Percentiles rank a stretch among this genome's conserved stretches.
phyloP scores from a whole-genome alignment of 2,329 filamentous ascomycete genomes.

The Ascochyta clinopodiicola region DNA sequence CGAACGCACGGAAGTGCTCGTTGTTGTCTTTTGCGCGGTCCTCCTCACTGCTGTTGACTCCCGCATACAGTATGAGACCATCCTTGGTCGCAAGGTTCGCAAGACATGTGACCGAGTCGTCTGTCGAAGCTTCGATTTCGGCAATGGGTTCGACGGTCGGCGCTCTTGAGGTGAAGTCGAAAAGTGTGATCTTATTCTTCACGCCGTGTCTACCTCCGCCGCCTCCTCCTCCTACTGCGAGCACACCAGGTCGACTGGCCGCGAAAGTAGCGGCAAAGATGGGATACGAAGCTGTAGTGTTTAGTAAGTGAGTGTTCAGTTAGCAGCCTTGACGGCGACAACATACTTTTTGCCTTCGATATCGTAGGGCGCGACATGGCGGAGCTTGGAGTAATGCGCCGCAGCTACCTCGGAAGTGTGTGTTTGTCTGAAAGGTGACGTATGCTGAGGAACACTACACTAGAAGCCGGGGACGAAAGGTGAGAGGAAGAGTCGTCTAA shows the following conservation, averaged over 20 bases:
- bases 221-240: slow-evolving; percentile 85
- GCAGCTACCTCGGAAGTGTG: slow-evolving; percentile 2
- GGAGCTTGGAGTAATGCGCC: slow-evolving; percentile 20
- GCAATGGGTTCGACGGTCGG: slow-evolving; percentile 65
- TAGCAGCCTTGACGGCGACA: background rate
- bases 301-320: slow-evolving; percentile 1
- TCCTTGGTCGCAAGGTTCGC: slow-evolving; percentile 69
- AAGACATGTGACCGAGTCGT: slow-evolving; percentile 88
- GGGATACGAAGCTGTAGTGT: slow-evolving; percentile 64
- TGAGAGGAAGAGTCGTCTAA: background rate
- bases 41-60: slow-evolving; percentile 77
- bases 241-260: slow-evolving; percentile 71
- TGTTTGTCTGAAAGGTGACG: slow-evolving; percentile 6
- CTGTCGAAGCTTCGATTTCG: slow-evolving; percentile 81
- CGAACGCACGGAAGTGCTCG: slow-evolving; percentile 80
- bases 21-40: slow-evolving; percentile 80
- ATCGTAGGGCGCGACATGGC: slow-evolving; percentile 42
- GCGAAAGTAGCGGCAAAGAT: slow-evolving; percentile 90
- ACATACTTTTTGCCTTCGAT: slow-evolving; percentile 37
- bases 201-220: slow-evolving; percentile 71
- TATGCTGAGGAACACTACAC: slow-evolving; percentile 6
- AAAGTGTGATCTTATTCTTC: slow-evolving; percentile 77
- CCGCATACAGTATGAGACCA: slow-evolving; percentile 64
- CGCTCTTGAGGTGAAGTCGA: slow-evolving; percentile 73
- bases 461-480: background rate